Evolutionary conservation across 345 rosid species (phyloP), one percentile per base, ranked within the genome.

Genomic region (Clausena lansium): DNA sequence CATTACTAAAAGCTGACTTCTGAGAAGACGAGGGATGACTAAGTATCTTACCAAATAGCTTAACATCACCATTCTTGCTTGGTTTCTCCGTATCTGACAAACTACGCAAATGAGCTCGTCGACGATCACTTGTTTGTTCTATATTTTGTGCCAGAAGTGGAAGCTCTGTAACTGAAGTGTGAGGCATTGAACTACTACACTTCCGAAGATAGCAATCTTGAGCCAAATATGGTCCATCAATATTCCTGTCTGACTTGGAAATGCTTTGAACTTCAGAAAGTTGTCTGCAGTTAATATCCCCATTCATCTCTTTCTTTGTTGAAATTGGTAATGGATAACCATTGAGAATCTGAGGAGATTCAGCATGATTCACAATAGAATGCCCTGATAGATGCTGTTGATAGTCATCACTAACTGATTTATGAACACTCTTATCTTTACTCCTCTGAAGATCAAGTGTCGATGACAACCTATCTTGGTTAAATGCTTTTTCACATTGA

Each of bases 31-130:
- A 78, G 14, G 92, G 80, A 41, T 81, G 81, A 62, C 87, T 88
- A 32, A 94, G 90, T 66, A 96, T 90, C 84, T 91, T 86, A 62
- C 99, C 98, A 86, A 94, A 96, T 33, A 94, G 85, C 79, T 90
- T 94, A 57, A 96, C 90, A 87, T 92, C 91, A 60, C 91, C 94
- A 76, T 78, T 91, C 77, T 91, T 84, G 79, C 84, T 71, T 30
- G 84, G 86, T 73, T 88, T 92, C 74, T 87, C 89, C 33, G 78
- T 60, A 63, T 87, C 89, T 54, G 90, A 82, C 38, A 79, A 83
- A 80, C 90, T 86, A 45, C 55, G 79, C 2, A 83, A 82, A 76
- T 79, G 88, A 67, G 81, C 70, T 79, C 76, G 88, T 59, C 75
- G 70, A 35, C 74, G 81, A 76, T 80, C 86, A 74, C 77, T 84